Evolutionary conservation across 345 rosid species (phyloP).

Genomic region (Eucalyptus viminalis): DNA sequence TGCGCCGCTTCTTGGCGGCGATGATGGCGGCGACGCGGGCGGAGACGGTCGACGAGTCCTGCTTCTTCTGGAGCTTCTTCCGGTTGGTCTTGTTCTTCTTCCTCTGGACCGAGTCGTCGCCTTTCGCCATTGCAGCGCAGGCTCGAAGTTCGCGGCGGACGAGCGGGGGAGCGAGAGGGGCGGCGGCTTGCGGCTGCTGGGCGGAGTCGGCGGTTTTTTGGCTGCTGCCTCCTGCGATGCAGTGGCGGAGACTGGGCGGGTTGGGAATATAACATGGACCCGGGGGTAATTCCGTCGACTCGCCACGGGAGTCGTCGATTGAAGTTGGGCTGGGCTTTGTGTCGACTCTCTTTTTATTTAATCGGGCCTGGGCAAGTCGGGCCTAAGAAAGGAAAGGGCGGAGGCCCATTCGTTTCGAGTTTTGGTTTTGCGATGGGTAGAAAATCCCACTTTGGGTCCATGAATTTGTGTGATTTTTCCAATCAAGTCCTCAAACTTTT

Average conservation of each 20-base stretch:
- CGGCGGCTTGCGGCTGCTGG: not conserved
- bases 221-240: not conserved
- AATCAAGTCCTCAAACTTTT: not conserved
- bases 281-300: not conserved
- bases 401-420: not conserved
- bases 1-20: conserved; percentile 86
- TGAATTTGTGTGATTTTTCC: not conserved
- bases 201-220: not conserved
- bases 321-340: not conserved
- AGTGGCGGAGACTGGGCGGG: not conserved
- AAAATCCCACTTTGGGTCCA: not conserved
- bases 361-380: not conserved
- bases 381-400: not conserved
- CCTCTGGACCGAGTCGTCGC: conserved; percentile 47
- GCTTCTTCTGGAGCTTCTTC: conserved; percentile 33
- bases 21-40: conserved; percentile 73
- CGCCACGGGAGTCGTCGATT: not conserved
- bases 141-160: not conserved
- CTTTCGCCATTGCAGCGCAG: conserved; percentile 45
- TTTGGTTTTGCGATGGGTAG: not conserved
- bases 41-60: conserved; percentile 41
- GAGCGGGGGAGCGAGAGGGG: not conserved
- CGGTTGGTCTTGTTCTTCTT: conserved; percentile 54
- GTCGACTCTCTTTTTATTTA: not conserved
- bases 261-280: not conserved